A percentile compares a stretch with the other conserved stretches of the same genome.
These are phyloP conservation scores for Pachysandra terminalis DNA, from an alignment of 164 flowering plant genomes.

Conservation along the genomic window DNA sequence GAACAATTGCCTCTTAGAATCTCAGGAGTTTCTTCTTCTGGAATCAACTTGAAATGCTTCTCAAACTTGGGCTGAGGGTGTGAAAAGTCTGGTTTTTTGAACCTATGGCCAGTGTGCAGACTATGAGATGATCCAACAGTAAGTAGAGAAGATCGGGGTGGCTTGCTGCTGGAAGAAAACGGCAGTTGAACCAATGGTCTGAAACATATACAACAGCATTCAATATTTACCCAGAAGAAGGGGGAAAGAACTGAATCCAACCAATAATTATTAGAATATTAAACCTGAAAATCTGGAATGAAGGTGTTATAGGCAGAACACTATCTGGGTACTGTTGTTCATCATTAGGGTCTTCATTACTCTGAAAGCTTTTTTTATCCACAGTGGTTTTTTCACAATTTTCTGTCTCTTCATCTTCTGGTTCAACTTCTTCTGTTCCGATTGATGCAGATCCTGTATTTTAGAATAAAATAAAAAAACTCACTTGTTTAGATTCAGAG, in stretches of 20 bases:
- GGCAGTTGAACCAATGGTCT: constrained; percentile 49
- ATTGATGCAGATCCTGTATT: constrained; percentile 32
- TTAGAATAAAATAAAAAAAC: constrained; percentile 1
- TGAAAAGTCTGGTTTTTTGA: constrained; percentile 34
- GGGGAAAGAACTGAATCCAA: not conserved
- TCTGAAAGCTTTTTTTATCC: constrained; percentile 29
- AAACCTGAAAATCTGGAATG: constrained; percentile 42
- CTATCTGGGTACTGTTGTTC: constrained; percentile 38
- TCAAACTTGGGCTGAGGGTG: constrained; percentile 42
- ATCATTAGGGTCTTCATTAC: constrained; percentile 29
- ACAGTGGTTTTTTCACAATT: constrained; percentile 31
- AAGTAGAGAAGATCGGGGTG: constrained; percentile 46
- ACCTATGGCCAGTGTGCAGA: constrained; percentile 17
- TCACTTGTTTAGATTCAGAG: not conserved
- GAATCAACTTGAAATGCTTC: constrained; percentile 32
- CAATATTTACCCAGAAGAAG: not conserved
- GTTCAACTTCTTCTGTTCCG: constrained; percentile 43
- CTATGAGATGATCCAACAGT: constrained; percentile 38
- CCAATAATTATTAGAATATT: not conserved
- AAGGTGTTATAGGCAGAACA: constrained; percentile 44
- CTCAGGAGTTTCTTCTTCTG: constrained; percentile 74
- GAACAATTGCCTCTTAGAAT: constrained; percentile 47
- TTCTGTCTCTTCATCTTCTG: constrained; percentile 55
- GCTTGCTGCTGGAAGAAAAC: constrained; percentile 53
- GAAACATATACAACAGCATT: constrained; percentile 4